phyloP scores from a whole-genome alignment of 2,329 filamentous ascomycete species.

The Calonectria leucothoes region DNA sequence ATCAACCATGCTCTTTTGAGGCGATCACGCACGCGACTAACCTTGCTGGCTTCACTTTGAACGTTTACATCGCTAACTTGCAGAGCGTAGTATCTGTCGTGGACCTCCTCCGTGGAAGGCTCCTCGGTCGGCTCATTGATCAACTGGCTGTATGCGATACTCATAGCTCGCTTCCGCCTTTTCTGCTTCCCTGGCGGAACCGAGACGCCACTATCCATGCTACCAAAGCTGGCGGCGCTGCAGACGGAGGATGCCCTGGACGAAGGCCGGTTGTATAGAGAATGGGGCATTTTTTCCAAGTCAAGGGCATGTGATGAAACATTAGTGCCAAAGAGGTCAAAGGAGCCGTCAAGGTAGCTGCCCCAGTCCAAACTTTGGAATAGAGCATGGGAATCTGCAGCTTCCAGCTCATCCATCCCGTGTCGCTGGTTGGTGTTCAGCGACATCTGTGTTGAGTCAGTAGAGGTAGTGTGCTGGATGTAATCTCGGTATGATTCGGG shows the following conservation, averaged over 20 bases:
- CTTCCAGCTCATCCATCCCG: background rate
- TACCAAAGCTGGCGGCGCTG: background rate
- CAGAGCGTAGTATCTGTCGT: background rate
- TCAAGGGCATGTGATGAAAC: background rate
- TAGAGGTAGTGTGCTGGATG: background rate
- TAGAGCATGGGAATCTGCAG: background rate
- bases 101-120: background rate
- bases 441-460: background rate
- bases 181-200: background rate
- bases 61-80: background rate
- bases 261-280: background rate
- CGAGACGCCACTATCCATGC: background rate
- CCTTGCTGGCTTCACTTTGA: background rate
- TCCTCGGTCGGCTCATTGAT: background rate
- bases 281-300: background rate
- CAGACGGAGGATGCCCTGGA: background rate
- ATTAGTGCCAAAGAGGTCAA: no score
- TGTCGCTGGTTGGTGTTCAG: background rate
- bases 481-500: background rate
- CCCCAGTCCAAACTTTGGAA: background rate
- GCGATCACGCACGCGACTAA: background rate
- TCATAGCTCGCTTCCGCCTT: background rate
- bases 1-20: background rate
- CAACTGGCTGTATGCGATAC: background rate
- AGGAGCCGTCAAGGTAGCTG: background rate